Base-by-base conservation (phyloP, 345 rosid genomes). In the Stellera chamaejasme region DNA sequence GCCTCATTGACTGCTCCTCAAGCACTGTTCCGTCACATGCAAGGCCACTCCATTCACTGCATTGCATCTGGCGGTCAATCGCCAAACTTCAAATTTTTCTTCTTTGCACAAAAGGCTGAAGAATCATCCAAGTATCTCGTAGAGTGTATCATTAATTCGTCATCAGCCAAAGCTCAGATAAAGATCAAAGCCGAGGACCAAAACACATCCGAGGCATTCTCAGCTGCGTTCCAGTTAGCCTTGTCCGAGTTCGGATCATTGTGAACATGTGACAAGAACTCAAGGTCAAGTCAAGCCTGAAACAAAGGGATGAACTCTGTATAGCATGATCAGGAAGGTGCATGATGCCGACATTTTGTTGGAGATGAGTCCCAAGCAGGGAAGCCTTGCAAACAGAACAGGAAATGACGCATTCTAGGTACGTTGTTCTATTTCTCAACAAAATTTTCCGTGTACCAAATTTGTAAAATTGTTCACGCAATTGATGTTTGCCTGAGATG, bases 21-120 rank as follows among this genome's bases (percentile, higher is more conserved):
- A 60, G 80, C 86, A 56, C 87, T 93, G 49, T 72, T 87, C 59
- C 74, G 68, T 66, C 94, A 89, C 77, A 82, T 89, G 99, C 97
- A 84, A 69, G 77, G 74, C 67, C 75, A 84, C 63, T 89, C 89
- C 49, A 75, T 89, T 65, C 94, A 86, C 47, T 93, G 97, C 74
- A 93, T 89, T 32, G 99, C 94, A 54, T 89, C 97, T 0, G 99
- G 99, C 0, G 99, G 97, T 41, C 96, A 88, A 68, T 74, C 89
- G 10, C 89, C 94, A 11, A 84, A 80, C 79, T 84, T 84, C 63
- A 93, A 88, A 75, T 93, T 93, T 62, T 93, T 93, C 86, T 89
- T 93, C 84, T 82, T 84, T 48, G 91, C 94, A 16, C 91, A 93
- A 50, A 93, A 89, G 75, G 87, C 77, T 0, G 88, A 84, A 66